Evolutionary conservation across 495 filamentous ascomycete genomes (phyloP), one percentile per base, ranked within the genome.

Genomic region (Penicillium flavigenum): DNA sequence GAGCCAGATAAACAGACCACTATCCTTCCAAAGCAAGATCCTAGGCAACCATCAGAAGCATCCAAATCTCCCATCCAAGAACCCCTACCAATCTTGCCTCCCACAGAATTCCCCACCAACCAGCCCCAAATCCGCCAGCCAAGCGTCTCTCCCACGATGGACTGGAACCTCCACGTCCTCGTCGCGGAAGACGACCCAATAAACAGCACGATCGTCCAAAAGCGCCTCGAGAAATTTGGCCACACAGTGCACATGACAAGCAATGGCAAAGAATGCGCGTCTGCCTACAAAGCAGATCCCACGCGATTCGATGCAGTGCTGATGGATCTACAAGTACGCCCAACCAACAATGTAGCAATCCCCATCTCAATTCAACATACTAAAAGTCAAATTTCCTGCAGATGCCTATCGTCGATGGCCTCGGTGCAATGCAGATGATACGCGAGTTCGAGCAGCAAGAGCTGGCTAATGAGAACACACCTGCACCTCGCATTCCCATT

Each of bases 341-440:
- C 5, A 0, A 39, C 31, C 31, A n/a, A 17, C 5, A n/a, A 39
- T 39, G 0, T 17, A 9, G 4, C 16, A 17, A 8, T 17, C 8
- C 6, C 36, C 5, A 39, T 5, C 5, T 38, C 6, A 16, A 16
- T 10, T 9, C 19, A 7, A 7, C 4, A 47, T 20, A 9, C 20
- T 34, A 24, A 46, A 19, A 7, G 16, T 22, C 14, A 17, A 8
- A 70, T 51, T 63, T 45, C 46, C 5, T 26, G 22, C 41, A 93
- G 88, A 96, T 96, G 91, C 91, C 91, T 5, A 94, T 96, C 46
- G 88, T 95, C 42, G 90, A 95, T 62, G 91, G 91, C 34, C 74
- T 90, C 20, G 82, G 80, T 17, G 88, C 90, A 17, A 88, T 90
- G 2, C 89, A 87, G 68, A 83, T 88, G 77, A 94, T 96, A 53